These are phyloP conservation scores for Lasiodiplodia theobromae DNA, from an alignment of 2,329 filamentous ascomycete species.

Conservation along the genomic window DNA sequence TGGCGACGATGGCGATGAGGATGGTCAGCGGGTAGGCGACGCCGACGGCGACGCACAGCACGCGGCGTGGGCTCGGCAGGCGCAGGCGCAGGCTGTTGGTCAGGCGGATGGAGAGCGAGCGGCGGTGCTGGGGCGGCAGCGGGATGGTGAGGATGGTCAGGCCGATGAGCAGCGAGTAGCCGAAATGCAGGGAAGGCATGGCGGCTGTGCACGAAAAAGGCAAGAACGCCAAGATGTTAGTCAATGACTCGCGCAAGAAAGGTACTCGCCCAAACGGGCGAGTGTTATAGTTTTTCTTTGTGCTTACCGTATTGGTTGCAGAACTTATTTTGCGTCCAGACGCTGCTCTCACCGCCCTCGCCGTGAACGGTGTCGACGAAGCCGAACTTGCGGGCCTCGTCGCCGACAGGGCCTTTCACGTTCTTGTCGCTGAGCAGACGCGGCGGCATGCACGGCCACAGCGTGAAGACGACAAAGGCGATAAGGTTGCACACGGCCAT, in stretches of 20 bases:
- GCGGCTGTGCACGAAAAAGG: slow-evolving; percentile 57
- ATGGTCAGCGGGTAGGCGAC: slow-evolving; percentile 71
- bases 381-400: slow-evolving; percentile 65
- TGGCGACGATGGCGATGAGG: slow-evolving; percentile 71
- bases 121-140: slow-evolving; percentile 61
- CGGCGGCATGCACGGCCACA: slow-evolving; percentile 69
- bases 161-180: slow-evolving; percentile 76
- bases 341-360: slow-evolving; percentile 66
- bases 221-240: background rate
- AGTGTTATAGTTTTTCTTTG: background rate
- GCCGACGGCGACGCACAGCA: slow-evolving; percentile 59
- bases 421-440: slow-evolving; percentile 61
- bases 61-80: slow-evolving; percentile 59
- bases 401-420: slow-evolving; percentile 63
- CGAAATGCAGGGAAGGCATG: slow-evolving; percentile 79
- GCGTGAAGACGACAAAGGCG: slow-evolving; percentile 65
- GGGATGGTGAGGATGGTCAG: slow-evolving; percentile 73
- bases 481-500: slow-evolving; percentile 66
- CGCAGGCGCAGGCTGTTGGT: slow-evolving; percentile 42
- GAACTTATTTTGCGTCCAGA: slow-evolving; percentile 76
- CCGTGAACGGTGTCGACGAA: slow-evolving; percentile 68
- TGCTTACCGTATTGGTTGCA: slow-evolving; percentile 74
- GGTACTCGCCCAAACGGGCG: background rate
- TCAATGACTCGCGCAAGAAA: background rate
- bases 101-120: slow-evolving; percentile 44